These are phyloP conservation scores for Neurospora tetraspora DNA, from an alignment of 495 filamentous ascomycete genomes.

Conservation along the genomic window DNA sequence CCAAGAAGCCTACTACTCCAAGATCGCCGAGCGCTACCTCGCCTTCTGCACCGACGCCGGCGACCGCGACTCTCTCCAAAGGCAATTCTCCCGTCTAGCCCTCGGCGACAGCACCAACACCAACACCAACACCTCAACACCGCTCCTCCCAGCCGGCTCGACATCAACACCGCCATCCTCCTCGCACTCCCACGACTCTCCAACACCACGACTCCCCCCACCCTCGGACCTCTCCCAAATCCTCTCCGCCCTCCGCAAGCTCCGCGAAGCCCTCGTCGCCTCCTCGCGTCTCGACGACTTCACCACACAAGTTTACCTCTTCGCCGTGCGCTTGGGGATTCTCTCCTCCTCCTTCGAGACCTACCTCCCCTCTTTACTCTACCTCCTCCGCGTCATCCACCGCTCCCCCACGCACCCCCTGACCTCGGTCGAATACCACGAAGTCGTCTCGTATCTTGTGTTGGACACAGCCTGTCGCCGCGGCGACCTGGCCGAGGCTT, in stretches of 20 bases:
- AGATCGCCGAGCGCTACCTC: conserved; percentile 78
- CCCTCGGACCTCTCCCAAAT: conserved; percentile 20
- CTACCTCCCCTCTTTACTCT: conserved; percentile 77
- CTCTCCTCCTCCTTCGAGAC: conserved; percentile 70
- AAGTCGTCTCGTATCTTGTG: conserved; percentile 70
- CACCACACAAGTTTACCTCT: conserved; percentile 59
- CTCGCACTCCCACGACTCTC: not conserved
- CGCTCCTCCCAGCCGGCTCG: not conserved
- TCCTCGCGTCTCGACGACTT: conserved; percentile 58
- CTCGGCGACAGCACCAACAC: conserved; percentile 16
- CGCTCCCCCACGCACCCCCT: conserved; percentile 30
- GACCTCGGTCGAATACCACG: conserved; percentile 56
- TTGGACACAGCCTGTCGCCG: conserved; percentile 83
- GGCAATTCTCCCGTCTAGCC: conserved; percentile 59
- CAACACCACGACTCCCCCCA: not conserved
- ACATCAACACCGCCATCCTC: not conserved
- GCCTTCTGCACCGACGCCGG: conserved; percentile 65
- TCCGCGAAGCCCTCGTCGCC: conserved; percentile 79
- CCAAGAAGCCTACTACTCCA: conserved; percentile 77
- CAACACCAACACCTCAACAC: not conserved
- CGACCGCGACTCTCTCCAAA: conserved; percentile 57
- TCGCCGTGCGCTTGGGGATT: conserved; percentile 76
- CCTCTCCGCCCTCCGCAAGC: conserved; percentile 72
- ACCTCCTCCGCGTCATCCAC: conserved; percentile 67
- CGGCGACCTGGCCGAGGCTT: conserved; percentile 63